Base-by-base conservation (phyloP, 208 protist species). In the Crithidia fasciculata region DNA sequence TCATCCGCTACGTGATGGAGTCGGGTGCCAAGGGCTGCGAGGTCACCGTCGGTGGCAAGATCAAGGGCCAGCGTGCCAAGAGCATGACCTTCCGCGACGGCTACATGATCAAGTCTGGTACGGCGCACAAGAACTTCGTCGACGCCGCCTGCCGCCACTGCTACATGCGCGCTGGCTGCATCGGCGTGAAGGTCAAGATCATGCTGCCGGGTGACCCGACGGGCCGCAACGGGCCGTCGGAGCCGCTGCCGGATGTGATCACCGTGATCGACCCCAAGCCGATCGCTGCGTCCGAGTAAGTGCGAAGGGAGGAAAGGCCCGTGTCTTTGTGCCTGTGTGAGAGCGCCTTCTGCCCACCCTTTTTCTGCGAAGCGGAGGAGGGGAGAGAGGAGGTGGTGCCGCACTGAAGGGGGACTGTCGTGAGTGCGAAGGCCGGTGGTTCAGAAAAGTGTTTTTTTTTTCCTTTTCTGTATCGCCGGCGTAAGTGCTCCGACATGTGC, bases 71-170 rank as follows among this genome's bases (percentile, higher is more conserved):
- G 89, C 97, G 99, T 88, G 99, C 99, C 60, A 99, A 99, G 93
- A 78, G 82, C 71, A 99, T 99, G 98, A 99, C 99, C 83, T 99
- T 99, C 97, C 91, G 89, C 61, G 99, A 99, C 66, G 99, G 99
- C 67, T 99, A 99, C 90, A 99, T 99, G 98, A 98, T 99, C 88
- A 98, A 98, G 82, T 97, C 98, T 56, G 98, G 98, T 88, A 87
- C 98, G 45, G 93, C 97, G 54, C 85, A 89, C 64, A 93, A 95
- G 72, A 65, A 88, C 53, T 99, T 98, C 81, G 89, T 99, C 16
- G 98, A 99, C 87, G 77, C 69, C 66, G 98, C 98, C 74, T 90
- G 95, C 52, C 89, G 98, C 68, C 98, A 99, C 95, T 98, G 99
- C 84, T 87, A 99, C 74, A 85, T 99, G 62, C 93, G 98, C 65